phyloP scores from a whole-genome alignment of 192 early-diverging fungal genomes.

The Backusella tuberculispora region DNA sequence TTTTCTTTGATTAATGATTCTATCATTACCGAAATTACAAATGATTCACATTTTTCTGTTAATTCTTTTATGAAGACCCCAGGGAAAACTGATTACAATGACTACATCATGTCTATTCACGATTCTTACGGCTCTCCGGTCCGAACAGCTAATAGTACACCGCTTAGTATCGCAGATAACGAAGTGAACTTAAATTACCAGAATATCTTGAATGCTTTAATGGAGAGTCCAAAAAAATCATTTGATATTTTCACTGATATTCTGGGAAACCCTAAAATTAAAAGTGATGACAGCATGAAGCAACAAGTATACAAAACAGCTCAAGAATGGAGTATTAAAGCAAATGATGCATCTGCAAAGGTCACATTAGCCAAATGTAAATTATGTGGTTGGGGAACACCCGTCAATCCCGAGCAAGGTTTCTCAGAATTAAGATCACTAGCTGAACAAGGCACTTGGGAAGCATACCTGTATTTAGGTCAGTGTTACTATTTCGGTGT shows the following conservation, averaged over 20 bases:
- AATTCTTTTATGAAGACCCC: slow-evolving; percentile 6
- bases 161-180: not conserved
- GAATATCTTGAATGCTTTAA: not conserved
- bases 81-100: not conserved
- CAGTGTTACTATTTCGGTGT: slow-evolving; percentile 37
- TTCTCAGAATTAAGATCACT: slow-evolving; percentile 28
- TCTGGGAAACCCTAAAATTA: not conserved
- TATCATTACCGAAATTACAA: not conserved
- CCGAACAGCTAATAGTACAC: not conserved
- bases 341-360: slow-evolving; percentile 23
- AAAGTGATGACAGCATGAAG: not conserved
- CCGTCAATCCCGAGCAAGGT: slow-evolving; percentile 23
- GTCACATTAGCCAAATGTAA: slow-evolving; percentile 42
- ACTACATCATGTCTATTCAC: slow-evolving; percentile 6
- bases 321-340: slow-evolving; percentile 7
- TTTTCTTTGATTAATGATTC: slow-evolving; percentile 16
- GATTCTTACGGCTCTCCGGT: not conserved
- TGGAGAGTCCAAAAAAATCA: not conserved
- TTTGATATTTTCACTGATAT: slow-evolving; percentile 17
- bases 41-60: slow-evolving; percentile 6
- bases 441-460: slow-evolving; percentile 27
- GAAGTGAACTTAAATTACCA: not conserved
- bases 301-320: slow-evolving; percentile 17
- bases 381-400: slow-evolving; percentile 39
- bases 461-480: slow-evolving; percentile 40